Conservation (phyloP, 805 yeast species). For the Maudiozyma turicensis region DNA sequence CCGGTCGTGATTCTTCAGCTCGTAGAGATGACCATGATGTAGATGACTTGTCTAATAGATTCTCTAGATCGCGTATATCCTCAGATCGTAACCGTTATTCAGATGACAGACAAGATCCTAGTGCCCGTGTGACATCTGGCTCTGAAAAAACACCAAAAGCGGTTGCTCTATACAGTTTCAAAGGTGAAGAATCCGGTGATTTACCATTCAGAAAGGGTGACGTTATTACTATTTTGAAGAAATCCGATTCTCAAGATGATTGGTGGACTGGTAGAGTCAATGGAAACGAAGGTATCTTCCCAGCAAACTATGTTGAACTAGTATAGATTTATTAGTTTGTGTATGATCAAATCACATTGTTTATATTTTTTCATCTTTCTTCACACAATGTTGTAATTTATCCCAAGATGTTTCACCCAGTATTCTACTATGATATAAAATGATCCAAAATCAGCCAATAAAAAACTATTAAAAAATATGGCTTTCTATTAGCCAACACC, state of each 20-base stretch:
- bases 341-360: not conserved
- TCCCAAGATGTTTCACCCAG: no score
- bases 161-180: conserved; percentile 78
- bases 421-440: no score
- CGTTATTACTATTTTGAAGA: conserved; percentile 75
- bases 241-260: conserved; percentile 82
- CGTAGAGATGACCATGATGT: conserved; percentile 14
- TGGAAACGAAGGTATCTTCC: conserved; percentile 87
- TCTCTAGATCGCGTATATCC: conserved; percentile 30
- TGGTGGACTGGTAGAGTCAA: conserved; percentile 97
- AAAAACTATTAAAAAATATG: no score
- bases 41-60: conserved; percentile 33
- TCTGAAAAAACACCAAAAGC: conserved; percentile 54
- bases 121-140: conserved; percentile 7
- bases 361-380: not conserved
- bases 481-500: no score
- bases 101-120: conserved; percentile 1
- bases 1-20: not conserved
- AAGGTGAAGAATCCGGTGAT: conserved; percentile 90
- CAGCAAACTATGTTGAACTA: conserved; percentile 94
- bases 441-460: no score
- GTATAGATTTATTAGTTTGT: conserved; percentile 15
- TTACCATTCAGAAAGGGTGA: conserved; percentile 91
- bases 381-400: no score
- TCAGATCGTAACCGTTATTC: conserved; percentile 25